Percentiles rank a stretch among this genome's conserved stretches.
Conservation (phyloP, 306 rosid genomes). For the Begonia masoniana region DNA sequence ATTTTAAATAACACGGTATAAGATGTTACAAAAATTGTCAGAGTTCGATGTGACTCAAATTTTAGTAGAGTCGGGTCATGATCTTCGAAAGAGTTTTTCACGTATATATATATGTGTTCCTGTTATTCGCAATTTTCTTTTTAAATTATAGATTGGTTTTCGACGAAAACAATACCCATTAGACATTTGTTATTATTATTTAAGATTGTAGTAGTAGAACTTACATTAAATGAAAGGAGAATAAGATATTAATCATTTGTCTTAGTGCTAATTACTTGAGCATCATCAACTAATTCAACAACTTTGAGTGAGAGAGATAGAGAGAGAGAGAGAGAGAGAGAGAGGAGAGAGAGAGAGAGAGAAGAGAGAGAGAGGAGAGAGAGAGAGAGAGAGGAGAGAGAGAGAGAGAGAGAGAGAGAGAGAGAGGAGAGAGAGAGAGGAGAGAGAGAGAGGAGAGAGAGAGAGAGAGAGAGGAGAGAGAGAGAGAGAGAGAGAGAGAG, state of each 20-base stretch:
- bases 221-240: neutral
- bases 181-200: no score
- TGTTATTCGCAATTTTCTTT: no score
- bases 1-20: no score
- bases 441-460: no score
- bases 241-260: neutral
- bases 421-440: constrained; percentile 9
- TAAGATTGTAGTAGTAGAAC: neutral
- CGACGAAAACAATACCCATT: no score
- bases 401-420: constrained; percentile 1
- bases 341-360: constrained; percentile 4
- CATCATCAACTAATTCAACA: constrained; percentile 1
- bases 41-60: no score
- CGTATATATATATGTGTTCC: no score
- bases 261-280: constrained; percentile 5
- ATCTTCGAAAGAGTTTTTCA: no score
- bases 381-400: constrained; percentile 1
- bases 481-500: constrained; percentile 2
- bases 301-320: constrained; percentile 1
- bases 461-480: constrained; percentile 4
- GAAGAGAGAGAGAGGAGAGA: constrained; percentile 1
- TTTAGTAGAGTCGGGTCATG: no score
- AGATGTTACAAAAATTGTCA: no score
- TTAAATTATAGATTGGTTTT: no score
- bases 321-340: constrained; percentile 4